Conservation (phyloP, 2,329 filamentous ascomycete genomes). For the Hypoxylon sp. region DNA sequence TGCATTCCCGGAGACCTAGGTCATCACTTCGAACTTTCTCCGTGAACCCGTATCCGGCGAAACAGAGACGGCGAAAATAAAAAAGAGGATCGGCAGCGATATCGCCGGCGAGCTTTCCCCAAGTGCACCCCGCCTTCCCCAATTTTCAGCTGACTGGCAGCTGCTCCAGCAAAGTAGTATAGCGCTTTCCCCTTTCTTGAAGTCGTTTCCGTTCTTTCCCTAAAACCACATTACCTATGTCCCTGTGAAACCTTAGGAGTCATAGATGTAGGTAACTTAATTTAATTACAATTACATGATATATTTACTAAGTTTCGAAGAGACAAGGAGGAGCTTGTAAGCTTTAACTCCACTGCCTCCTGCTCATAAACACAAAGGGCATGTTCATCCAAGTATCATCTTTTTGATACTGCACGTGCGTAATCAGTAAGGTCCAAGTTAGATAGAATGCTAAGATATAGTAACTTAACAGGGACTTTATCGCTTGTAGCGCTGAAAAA, state of each 20-base stretch:
- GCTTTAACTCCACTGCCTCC: neutral
- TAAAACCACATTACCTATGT: neutral
- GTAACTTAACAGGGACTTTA: neutral
- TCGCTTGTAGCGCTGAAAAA: neutral
- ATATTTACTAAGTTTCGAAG: neutral
- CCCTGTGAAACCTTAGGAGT: no score
- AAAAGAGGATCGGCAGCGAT: conserved; percentile 37
- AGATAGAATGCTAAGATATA: neutral
- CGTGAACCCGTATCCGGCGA: conserved; percentile 20
- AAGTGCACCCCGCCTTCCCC: conserved; percentile 32
- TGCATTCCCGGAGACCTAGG: conserved; percentile 44
- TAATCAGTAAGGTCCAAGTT: neutral
- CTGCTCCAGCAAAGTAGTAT: neutral
- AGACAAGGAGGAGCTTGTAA: neutral
- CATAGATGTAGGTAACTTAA: no score
- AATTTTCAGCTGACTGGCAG: conserved; percentile 2
- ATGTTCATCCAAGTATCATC: neutral
- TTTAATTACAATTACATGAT: no score
- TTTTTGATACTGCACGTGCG: neutral
- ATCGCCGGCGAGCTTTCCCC: conserved; percentile 22
- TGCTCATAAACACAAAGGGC: neutral
- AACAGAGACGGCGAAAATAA: conserved; percentile 29
- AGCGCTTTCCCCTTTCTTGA: neutral
- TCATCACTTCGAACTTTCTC: neutral
- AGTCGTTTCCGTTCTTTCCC: neutral